These are phyloP conservation scores for Begonia masoniana DNA, from an alignment of 306 rosid genomes.

Conservation along the genomic window DNA sequence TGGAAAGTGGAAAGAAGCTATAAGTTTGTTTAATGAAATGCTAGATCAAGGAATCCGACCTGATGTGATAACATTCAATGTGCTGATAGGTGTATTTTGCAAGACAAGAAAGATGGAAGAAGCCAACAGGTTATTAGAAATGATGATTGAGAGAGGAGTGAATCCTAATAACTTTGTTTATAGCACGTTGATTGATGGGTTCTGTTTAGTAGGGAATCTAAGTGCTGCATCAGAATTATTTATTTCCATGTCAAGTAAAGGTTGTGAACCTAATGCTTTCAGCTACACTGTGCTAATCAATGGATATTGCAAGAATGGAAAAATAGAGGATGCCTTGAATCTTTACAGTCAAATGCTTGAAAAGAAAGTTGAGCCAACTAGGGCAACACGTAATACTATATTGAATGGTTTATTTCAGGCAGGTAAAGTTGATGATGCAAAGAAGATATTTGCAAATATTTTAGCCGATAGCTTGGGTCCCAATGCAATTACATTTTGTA, in stretches of 20 bases:
- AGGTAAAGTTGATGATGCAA: conserved; percentile 29
- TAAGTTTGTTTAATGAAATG: conserved; percentile 29
- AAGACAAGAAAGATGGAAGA: no score
- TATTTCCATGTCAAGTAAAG: conserved; percentile 16
- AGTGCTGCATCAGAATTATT: conserved; percentile 20
- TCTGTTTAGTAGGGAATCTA: conserved; percentile 21
- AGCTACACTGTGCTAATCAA: conserved; percentile 24
- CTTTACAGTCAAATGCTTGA: conserved; percentile 18
- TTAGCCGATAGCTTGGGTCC: conserved; percentile 15
- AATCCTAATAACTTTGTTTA: conserved; percentile 14
- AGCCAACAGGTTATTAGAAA: conserved; percentile 15
- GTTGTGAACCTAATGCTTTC: conserved; percentile 14
- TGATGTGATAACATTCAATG: conserved; percentile 24
- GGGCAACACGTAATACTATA: conserved; percentile 14
- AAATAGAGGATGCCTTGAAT: conserved; percentile 24
- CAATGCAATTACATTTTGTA: conserved; percentile 11
- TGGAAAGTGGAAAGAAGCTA: conserved; percentile 28
- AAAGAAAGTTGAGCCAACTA: conserved; percentile 18
- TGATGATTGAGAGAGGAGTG: conserved; percentile 25
- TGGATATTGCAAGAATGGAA: conserved; percentile 19
- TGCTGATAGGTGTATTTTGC: conserved; percentile 18
- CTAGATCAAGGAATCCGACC: conserved; percentile 34
- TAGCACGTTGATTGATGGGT: conserved; percentile 25
- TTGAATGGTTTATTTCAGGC: conserved; percentile 19
- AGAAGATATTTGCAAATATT: conserved; percentile 20